Percentiles rank a stretch among this genome's conserved stretches.
These are phyloP conservation scores for Tricholoma hemisulphureum DNA, from an alignment of 768 basidiomycete genomes.

Conservation along the genomic window DNA sequence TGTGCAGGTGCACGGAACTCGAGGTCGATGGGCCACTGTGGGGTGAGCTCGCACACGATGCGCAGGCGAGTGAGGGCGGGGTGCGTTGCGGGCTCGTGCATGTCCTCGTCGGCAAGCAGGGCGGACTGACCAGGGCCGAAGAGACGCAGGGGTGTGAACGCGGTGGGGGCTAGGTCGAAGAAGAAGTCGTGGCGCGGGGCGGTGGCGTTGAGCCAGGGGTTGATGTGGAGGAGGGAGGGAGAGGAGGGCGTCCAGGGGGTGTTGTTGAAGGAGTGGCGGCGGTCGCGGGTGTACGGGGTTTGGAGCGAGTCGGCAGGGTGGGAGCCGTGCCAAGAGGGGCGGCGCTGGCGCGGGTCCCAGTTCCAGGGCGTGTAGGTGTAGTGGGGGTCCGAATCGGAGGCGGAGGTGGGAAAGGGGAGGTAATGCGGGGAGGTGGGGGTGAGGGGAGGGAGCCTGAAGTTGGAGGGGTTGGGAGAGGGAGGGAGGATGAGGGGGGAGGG, in stretches of 20 bases:
- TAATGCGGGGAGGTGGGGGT: neutral
- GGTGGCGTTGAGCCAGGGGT: constrained; percentile 52
- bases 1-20: constrained; percentile 31
- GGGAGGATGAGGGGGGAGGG: neutral
- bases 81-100: constrained; percentile 53
- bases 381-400: neutral
- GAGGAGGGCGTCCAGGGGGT: neutral
- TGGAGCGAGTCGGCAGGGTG: neutral
- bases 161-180: constrained; percentile 52
- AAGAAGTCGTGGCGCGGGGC: constrained; percentile 42
- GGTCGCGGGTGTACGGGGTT: neutral
- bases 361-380: neutral
- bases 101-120: constrained; percentile 42
- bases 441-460: neutral
- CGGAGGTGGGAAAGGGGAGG: neutral
- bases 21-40: constrained; percentile 60
- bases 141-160: constrained; percentile 43
- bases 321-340: constrained; percentile 1
- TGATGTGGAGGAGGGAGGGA: constrained; percentile 29
- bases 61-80: constrained; percentile 53
- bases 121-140: constrained; percentile 38
- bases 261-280: neutral
- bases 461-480: neutral
- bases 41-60: constrained; percentile 53
- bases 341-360: neutral